Base-by-base conservation (phyloP, 495 filamentous ascomycete genomes). In the Rostrohypoxylon terebratum region DNA sequence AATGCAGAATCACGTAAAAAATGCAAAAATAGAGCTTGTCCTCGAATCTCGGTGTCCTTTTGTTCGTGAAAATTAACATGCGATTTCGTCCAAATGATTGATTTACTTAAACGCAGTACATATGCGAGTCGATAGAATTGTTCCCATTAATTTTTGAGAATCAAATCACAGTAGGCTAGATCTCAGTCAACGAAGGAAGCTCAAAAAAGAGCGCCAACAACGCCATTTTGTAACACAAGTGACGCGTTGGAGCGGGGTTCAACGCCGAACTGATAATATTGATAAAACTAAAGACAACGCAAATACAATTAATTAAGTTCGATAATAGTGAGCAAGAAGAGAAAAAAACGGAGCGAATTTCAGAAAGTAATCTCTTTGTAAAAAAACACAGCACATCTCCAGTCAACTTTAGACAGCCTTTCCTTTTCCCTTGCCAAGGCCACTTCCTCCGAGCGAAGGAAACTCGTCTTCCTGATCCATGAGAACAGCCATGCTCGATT, bases 401-500 rank as follows among this genome's bases (percentile, higher is more conserved):
- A 54, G 40, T 25, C 31, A 31, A 53, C 40, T 40, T 63, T 71
- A 77, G 67, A 82, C 77, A 42, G 81, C 83, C 72, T 84, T 87
- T 8, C 84, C 81, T 72, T 82, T 83, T 28, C 81, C 82, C 54
- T 82, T 83, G 2, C 81, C 81, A 38, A 75, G 73, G 34, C 75
- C 80, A 31, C 82, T 79, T 18, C 67, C 74, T 42, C 75, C 76
- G 36, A 90, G 80, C 31, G 82, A 73, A 8, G 91, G 90, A 61
- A 90, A 92, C 63, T 88, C 88, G 31, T 90, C 87, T 31, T 81
- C 82, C n/a, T 65, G 66, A 18, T 55, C 57, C n/a, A 53, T 59
- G 16, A 68, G 38, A 51, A 34, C 48, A 75, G 59, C 72, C 57
- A 63, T 65, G 66, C 70, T 68, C 55, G 75, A 66, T 69, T 75